Evolutionary conservation across 108 stramenopile species (phyloP).

Genomic region (Conticribra guillardii): DNA sequence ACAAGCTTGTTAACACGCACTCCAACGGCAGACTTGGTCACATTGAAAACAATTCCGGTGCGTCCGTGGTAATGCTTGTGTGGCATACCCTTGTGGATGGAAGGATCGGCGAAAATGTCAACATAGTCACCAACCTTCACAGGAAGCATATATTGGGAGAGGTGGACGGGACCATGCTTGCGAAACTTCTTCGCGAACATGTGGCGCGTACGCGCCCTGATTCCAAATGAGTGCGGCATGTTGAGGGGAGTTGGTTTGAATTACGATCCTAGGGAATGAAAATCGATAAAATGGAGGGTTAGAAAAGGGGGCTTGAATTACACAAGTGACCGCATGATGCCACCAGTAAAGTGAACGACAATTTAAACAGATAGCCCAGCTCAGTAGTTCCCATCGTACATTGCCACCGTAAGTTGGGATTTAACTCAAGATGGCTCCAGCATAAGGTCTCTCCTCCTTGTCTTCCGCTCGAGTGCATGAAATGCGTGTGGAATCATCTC

Average conservation of each 20-base stretch:
- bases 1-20: constrained; percentile 99
- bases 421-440: too few species aligned
- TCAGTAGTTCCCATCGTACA: too few species aligned
- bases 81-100: constrained; percentile 99
- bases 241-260: constrained; percentile 39
- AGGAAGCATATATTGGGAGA: constrained; percentile 89
- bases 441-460: too few species aligned
- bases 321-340: neutral
- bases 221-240: constrained; percentile 99
- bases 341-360: too few species aligned
- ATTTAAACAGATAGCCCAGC: too few species aligned
- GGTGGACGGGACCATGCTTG: constrained; percentile 87
- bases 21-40: constrained; percentile 96
- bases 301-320: neutral
- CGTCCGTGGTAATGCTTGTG: constrained; percentile 99
- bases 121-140: constrained; percentile 99
- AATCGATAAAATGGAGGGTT: constrained; percentile 1
- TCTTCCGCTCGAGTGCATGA: too few species aligned
- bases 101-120: constrained; percentile 98
- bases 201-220: constrained; percentile 98
- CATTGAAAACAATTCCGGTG: constrained; percentile 99
- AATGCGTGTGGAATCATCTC: too few species aligned
- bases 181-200: constrained; percentile 99
- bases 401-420: too few species aligned
- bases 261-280: constrained; percentile 1